Evolutionary conservation across 441 rosid species (phyloP).

Genomic region (Pelargonium cotyledonis): DNA sequence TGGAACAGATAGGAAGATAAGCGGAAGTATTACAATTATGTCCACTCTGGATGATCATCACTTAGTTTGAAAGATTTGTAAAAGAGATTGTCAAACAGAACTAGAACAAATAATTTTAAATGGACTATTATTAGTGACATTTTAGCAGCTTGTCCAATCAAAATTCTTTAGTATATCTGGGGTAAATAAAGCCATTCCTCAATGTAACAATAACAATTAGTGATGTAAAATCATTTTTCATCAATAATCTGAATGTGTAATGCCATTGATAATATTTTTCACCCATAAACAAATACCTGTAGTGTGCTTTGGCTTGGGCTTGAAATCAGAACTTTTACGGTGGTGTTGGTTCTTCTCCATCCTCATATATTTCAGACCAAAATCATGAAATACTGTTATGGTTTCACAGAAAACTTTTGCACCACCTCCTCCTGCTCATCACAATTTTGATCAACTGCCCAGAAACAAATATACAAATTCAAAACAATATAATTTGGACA

Average conservation of each 20-base stretch:
- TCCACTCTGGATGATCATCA: too few species aligned
- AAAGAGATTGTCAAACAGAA: too few species aligned
- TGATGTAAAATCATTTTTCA: too few species aligned
- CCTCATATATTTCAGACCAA: conserved; percentile 25
- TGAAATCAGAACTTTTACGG: conserved; percentile 37
- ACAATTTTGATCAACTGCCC: conserved; percentile 19
- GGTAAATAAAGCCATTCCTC: too few species aligned
- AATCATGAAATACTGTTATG: conserved; percentile 29
- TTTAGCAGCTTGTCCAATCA: too few species aligned
- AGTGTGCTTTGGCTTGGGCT: conserved; percentile 12
- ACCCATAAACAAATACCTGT: not conserved
- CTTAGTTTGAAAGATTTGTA: too few species aligned
- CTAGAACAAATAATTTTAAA: too few species aligned
- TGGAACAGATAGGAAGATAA: too few species aligned
- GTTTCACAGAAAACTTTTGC: conserved; percentile 24
- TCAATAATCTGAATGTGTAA: not conserved
- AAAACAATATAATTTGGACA: conserved; percentile 7
- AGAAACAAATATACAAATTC: conserved; percentile 19
- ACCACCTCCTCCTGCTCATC: conserved; percentile 17
- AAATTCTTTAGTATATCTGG: too few species aligned
- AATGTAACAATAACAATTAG: too few species aligned
- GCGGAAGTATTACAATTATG: too few species aligned
- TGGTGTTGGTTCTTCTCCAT: conserved; percentile 44
- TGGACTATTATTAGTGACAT: too few species aligned
- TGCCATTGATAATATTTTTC: not conserved